A percentile compares a stretch with the other conserved stretches of the same genome.
Conservation (phyloP, 805 yeast species). For the Saccharomycopsis fermentans region DNA sequence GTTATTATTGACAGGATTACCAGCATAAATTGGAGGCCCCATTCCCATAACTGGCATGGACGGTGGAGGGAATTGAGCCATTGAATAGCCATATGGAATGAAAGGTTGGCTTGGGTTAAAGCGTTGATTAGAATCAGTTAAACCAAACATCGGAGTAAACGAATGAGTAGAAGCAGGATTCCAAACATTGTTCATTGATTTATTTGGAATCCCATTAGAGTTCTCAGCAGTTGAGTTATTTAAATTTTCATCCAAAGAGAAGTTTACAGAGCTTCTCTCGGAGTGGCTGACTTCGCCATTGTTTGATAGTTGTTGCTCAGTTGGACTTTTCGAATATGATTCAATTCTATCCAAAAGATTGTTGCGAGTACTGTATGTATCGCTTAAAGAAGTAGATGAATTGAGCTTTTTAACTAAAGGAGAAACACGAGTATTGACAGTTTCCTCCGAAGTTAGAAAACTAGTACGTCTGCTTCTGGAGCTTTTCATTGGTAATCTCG, state of each 20-base stretch:
- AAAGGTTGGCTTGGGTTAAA: conserved; percentile 26
- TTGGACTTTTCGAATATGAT: conserved; percentile 34
- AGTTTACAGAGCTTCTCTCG: conserved; percentile 7
- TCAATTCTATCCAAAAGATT: conserved; percentile 47
- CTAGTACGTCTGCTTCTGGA: conserved; percentile 42
- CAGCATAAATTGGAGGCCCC: conserved; percentile 14
- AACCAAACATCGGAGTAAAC: conserved; percentile 38
- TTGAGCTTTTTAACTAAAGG: conserved; percentile 19
- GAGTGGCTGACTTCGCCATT: conserved; percentile 8
- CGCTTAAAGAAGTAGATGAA: conserved; percentile 24
- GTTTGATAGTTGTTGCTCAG: conserved; percentile 26
- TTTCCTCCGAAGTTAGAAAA: conserved; percentile 29
- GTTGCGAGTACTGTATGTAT: conserved; percentile 21
- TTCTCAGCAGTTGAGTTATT: conserved; percentile 11
- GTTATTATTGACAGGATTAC: neutral
- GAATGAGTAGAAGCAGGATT: conserved; percentile 56
- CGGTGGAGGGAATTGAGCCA: conserved; percentile 23
- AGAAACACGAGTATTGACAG: conserved; percentile 19
- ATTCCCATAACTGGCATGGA: conserved; percentile 28
- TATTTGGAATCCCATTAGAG: neutral
- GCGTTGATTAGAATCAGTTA: conserved; percentile 18
- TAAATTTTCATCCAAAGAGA: conserved; percentile 15
- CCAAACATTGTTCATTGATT: conserved; percentile 37
- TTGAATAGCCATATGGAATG: conserved; percentile 27
- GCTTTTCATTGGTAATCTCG: conserved; percentile 28